phyloP scores from a whole-genome alignment of 2,329 filamentous ascomycete species.

The Chaetothyriales sp. region DNA sequence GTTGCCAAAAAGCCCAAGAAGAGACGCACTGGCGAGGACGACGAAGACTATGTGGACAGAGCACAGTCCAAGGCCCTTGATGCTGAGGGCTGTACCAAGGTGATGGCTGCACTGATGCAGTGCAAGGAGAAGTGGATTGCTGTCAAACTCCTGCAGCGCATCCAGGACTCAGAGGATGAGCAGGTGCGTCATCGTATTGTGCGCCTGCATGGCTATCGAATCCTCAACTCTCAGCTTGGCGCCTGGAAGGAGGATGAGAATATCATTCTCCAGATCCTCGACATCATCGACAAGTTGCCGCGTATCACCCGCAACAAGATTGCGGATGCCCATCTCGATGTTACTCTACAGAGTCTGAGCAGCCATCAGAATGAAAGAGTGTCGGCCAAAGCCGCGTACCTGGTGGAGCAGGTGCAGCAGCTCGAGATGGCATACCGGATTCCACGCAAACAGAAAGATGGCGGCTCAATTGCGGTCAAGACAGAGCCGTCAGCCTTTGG shows the following conservation, averaged over 20 bases:
- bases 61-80: constrained; percentile 64
- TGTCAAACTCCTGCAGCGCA: constrained; percentile 79
- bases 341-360: constrained; percentile 55
- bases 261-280: constrained; percentile 72
- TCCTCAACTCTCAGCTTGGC: constrained; percentile 71
- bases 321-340: constrained; percentile 85
- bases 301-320: constrained; percentile 94
- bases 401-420: constrained; percentile 77
- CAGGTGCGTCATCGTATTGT: constrained; percentile 76
- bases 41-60: constrained; percentile 89
- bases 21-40: constrained; percentile 85
- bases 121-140: constrained; percentile 99
- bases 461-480: constrained; percentile 36
- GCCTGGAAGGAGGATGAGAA: constrained; percentile 83
- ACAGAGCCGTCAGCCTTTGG: constrained; percentile 52
- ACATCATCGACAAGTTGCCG: constrained; percentile 77
- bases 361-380: constrained; percentile 60
- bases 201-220: constrained; percentile 93
- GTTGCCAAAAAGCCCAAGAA: constrained; percentile 81
- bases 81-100: constrained; percentile 73
- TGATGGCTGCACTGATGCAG: constrained; percentile 93
- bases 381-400: constrained; percentile 49
- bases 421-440: constrained; percentile 86
- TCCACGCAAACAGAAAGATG: constrained; percentile 65
- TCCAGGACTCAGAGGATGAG: constrained; percentile 75